Base-by-base conservation (phyloP, 352 stramenopile genomes). In the Pythium rhizo-oryzae region DNA sequence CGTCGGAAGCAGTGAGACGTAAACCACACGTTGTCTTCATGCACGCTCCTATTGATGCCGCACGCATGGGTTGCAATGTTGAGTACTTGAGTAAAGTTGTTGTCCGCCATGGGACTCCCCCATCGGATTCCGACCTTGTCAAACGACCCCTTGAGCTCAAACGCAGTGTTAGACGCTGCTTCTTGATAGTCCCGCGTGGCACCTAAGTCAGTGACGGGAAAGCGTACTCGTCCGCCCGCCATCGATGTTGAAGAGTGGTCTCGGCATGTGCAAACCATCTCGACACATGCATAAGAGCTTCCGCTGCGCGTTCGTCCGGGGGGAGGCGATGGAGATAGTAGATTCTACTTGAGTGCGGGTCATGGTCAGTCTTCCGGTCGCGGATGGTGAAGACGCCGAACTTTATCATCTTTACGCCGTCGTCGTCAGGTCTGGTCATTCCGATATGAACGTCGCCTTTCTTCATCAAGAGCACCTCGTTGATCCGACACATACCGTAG, bases 401-500 rank as follows among this genome's bases (percentile, higher is more conserved):
- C 23, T 44, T 6, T 11, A 30, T 23, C 18, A 18, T 37, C 16
- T 43, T 33, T 28, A 46, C 46, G 15, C 16, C 46, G 15, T 52
- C 18, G 18, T 25, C 46, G 46, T 25, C 18, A 9, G 46, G 46
- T 9, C 18, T 52, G 7, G 46, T 8, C 0, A 63, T 39, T 18
- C 44, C 28, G 15, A 69, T 28, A 24, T 63, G 53, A 43, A 69
- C 43, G 25, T 69, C 53, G 11, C 53, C 52, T n/a, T 59, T 44
- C 54, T 69, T 63, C n/a, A 69, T 69, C 62, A 53, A 19, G 4
- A 58, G 33, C 19, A 69, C 62, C 46, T 69, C 62, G 30, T 69
- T 62, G 56, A 71, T 71, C 6, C 59, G 53, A 30, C 67, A 72
- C 63, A 73, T 75, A 4, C 59, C 56, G 33, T 78, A 75, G 51